Evolutionary conservation across 2,329 filamentous ascomycete genomes (phyloP), one percentile per base, ranked within the genome.

Genomic region (Monosporascus ibericus): DNA sequence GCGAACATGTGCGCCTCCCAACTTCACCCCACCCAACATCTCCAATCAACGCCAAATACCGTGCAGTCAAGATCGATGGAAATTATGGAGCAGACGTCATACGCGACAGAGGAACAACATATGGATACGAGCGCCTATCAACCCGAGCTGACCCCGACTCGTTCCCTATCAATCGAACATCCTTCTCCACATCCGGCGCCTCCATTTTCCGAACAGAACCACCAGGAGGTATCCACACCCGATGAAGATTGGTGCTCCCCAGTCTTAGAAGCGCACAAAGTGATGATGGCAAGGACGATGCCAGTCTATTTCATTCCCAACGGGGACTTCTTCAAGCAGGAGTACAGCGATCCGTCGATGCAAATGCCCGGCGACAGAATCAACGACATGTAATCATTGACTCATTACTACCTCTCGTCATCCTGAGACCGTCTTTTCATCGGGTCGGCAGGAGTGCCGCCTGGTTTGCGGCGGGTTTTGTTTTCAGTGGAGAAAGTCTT

Each of bases 291-390:
- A 14, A 34, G 30, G 30, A 14, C 30, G 30, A 34, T 34, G 30
- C 30, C 30, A 14, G 30, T 34, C 11, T 34, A 34, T 14, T 34
- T 34, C 11, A 34, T 34, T 34, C 30, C 30, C 30, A 34, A 14
- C 30, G 30, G 30, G 30, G 30, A 34, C 30, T 34, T 34, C 30
- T 34, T 34, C 30, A 34, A 34, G 30, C 30, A 80, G 24, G 81
- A 84, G 58, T 82, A 75, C 52, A 79, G 80, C 40, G 80, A 84
- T 55, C 73, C 77, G 20, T 72, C 75, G 9, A 75, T 84, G 69
- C 80, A 82, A 65, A 73, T 85, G 67, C 82, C 81, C 11, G 83
- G 79, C 62, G 77, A 74, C 42, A 72, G 81, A 48, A 76, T 85
- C 56, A 79, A 81, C 58, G 77, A 70, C 54, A 72, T 85, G 69